Base-by-base conservation (phyloP, 2,329 filamentous ascomycete genomes). In the Penicillium sp. region DNA sequence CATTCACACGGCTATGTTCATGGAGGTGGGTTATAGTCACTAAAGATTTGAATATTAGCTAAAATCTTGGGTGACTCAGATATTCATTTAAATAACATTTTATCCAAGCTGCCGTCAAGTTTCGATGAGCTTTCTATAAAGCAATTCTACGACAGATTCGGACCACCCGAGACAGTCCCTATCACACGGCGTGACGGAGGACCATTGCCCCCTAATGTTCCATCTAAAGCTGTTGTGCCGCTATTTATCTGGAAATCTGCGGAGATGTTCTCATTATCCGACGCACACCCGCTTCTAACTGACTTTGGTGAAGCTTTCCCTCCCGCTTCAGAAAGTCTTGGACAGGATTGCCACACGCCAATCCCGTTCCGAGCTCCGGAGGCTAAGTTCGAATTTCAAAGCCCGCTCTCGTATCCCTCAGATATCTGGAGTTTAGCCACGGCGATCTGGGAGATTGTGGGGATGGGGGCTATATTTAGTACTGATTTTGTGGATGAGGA, bases 231-330 rank as follows among this genome's bases (percentile, higher is more conserved):
- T 45, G 59, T 61, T 4, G 15, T 59, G 1, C 60, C 61, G 6
- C 47, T 65, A 4, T 61, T 40, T 33, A 57, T 69, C 21, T 65
- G 62, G 2, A 65, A 66, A 52, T 33, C 55, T 5, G 61, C 61
- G 6, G 52, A 65, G 37, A 48, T 64, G 0, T 61, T 68, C 39
- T 52, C 54, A 8, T 26, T 67, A 21, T 52, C 53, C 1, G 68
- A 71, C 12, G 54, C 61, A 1, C 52, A 53, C 4, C 33, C 64
- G 0, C 48, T 69, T 43, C 63, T 71, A 1, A 57, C 53, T 51
- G 68, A 71, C 53, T 70, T 68, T 57, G 66, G 65, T 12, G 63
- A 67, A 42, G 55, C 64, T 5, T 69, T 67, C 50, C 29, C 26
- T 13, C 48, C 48, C 3, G 21, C 26, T 19, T 46, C 9, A 2